These are phyloP conservation scores for Stagonosporopsis rhizophila DNA, from an alignment of 2,329 filamentous ascomycete genomes.

Conservation along the genomic window DNA sequence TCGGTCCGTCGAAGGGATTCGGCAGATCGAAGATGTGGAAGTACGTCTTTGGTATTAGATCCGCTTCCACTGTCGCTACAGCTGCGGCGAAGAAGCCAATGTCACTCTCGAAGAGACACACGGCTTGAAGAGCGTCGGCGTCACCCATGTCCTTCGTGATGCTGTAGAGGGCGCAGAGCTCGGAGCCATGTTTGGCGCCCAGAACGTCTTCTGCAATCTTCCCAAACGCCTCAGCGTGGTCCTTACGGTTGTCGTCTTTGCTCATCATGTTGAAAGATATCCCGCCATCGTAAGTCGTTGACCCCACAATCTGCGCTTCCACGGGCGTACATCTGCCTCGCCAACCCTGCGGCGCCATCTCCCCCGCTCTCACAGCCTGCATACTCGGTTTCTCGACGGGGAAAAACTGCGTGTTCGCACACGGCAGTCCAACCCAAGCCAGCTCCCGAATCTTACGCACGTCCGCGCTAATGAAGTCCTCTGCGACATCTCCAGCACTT, in stretches of 20 bases:
- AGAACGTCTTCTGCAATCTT: conserved; percentile 13
- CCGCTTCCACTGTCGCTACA: conserved; percentile 9
- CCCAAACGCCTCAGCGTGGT: conserved; percentile 10
- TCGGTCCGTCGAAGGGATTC: conserved; percentile 24
- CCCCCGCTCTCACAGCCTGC: not conserved
- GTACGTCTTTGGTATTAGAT: conserved; percentile 22
- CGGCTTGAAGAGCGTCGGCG: conserved; percentile 19
- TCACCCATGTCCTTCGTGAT: conserved; percentile 2
- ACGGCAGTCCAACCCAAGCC: conserved; percentile 25
- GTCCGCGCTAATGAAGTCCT: conserved; percentile 17
- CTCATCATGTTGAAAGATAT: conserved; percentile 30
- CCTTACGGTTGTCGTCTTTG: conserved; percentile 11
- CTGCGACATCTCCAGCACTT: conserved; percentile 1
- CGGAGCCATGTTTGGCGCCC: not conserved
- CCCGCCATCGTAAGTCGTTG: conserved; percentile 26
- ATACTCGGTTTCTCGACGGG: conserved; percentile 20
- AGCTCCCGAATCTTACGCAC: conserved; percentile 17
- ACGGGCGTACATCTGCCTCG: conserved; percentile 10
- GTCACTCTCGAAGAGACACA: conserved; percentile 29
- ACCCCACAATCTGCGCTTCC: conserved; percentile 22
- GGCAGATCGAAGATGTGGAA: conserved; percentile 28
- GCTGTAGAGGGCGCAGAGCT: conserved; percentile 13
- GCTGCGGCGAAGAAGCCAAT: conserved; percentile 29
- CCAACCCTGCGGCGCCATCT: conserved; percentile 11
- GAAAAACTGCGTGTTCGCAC: conserved; percentile 16